Percentiles rank a stretch among this genome's conserved stretches.
phyloP scores from a whole-genome alignment of 1,139 yeast species.

The Suhomyces guaymorum region DNA sequence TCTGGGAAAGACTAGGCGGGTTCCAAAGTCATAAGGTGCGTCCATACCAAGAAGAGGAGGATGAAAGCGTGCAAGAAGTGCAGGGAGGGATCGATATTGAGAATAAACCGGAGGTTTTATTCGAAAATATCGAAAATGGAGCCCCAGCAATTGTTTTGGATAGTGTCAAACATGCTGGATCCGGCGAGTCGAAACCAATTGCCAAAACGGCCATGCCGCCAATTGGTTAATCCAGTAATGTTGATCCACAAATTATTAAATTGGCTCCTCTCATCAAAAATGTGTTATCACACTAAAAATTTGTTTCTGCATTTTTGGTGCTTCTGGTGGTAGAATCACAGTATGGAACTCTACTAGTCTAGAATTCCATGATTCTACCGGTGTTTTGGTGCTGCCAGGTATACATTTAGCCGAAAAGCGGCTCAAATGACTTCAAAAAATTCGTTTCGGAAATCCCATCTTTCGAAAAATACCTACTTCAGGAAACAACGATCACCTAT shows the following conservation, averaged over 20 bases:
- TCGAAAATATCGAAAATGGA: conserved; percentile 37
- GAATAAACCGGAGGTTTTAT: conserved; percentile 38
- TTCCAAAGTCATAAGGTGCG: conserved; percentile 38
- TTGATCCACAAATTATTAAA: too few relatives aligned
- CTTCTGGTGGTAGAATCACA: not conserved
- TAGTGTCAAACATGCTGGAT: conserved; percentile 16
- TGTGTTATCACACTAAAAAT: too few relatives aligned
- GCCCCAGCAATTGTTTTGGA: conserved; percentile 45
- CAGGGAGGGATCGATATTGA: conserved; percentile 18
- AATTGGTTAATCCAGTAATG: not conserved
- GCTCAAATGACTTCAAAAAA: too few relatives aligned
- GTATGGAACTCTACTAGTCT: too few relatives aligned
- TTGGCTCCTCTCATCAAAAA: too few relatives aligned
- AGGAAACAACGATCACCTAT: not conserved
- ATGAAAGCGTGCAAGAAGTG: not conserved
- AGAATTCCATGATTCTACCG: too few relatives aligned
- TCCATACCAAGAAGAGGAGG: conserved; percentile 26
- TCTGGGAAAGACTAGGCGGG: conserved; percentile 51
- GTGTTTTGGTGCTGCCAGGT: too few relatives aligned
- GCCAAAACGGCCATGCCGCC: conserved; percentile 29
- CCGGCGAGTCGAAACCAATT: conserved; percentile 9
- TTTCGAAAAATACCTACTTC: too few relatives aligned
- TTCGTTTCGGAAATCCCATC: too few relatives aligned
- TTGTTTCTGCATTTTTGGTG: too few relatives aligned
- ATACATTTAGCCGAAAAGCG: too few relatives aligned